Evolutionary conservation across 179 eudicot genomes (phyloP).

Genomic region (Heliamphora pulchella): DNA sequence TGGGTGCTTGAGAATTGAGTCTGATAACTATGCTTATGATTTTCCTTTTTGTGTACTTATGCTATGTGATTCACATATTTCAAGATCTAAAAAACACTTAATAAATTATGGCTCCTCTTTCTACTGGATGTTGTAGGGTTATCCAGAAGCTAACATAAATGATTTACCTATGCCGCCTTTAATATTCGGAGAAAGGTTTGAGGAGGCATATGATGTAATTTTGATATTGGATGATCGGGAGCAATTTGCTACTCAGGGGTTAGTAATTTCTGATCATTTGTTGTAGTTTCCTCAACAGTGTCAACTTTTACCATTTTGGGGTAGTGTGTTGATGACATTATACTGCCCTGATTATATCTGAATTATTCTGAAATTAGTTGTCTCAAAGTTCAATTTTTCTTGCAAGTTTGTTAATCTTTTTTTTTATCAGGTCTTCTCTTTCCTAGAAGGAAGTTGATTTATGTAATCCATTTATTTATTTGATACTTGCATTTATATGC

Average conservation of each 20-base stretch:
- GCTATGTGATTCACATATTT: background rate
- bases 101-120: conserved; percentile 5
- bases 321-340: background rate
- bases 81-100: background rate
- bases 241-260: conserved; percentile 67
- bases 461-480: background rate
- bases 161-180: conserved; percentile 67
- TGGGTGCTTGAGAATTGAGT: background rate
- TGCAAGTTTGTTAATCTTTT: background rate
- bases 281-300: background rate
- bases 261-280: conserved; percentile 22
- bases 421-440: background rate
- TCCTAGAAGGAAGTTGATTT: background rate
- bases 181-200: conserved; percentile 59
- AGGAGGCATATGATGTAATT: conserved; percentile 66
- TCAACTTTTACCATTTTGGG: background rate
- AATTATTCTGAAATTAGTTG: background rate
- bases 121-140: conserved; percentile 30
- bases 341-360: background rate
- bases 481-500: background rate
- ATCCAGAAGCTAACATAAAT: conserved; percentile 29
- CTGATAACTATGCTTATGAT: background rate
- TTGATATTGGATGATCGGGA: conserved; percentile 81
- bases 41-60: background rate
- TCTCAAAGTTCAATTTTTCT: background rate